Percentiles rank a stretch among this genome's conserved stretches.
Conservation (phyloP, 2,329 filamentous ascomycete species). For the Anisogramma anomala region DNA sequence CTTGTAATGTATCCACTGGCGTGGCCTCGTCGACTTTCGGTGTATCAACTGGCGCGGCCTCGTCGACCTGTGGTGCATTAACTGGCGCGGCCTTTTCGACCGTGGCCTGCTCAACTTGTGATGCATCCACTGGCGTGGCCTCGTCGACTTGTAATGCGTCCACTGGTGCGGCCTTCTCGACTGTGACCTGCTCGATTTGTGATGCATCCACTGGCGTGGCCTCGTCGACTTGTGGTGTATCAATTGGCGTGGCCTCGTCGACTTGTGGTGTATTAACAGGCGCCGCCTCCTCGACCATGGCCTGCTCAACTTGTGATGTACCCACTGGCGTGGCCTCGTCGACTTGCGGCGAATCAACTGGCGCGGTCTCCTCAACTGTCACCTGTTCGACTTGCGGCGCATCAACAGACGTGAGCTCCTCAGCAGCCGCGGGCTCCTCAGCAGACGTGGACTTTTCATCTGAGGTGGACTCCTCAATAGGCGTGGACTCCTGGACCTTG, state of each 20-base stretch:
- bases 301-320: conserved; percentile 4
- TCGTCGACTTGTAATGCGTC: conserved; percentile 8
- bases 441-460: conserved; percentile 4
- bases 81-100: conserved; percentile 5
- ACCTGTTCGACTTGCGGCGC: conserved; percentile 11
- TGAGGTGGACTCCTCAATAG: conserved; percentile 8
- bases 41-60: not conserved
- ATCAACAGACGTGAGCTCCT: not conserved
- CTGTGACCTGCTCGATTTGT: conserved; percentile 9
- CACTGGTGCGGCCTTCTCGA: conserved; percentile 5
- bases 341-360: not conserved
- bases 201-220: conserved; percentile 5
- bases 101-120: conserved; percentile 3
- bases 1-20: conserved; percentile 9
- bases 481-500: too few relatives aligned
- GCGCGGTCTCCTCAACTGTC: not conserved
- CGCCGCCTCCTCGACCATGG: not conserved
- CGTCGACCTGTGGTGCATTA: conserved; percentile 10
- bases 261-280: conserved; percentile 12
- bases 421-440: conserved; percentile 4
- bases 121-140: not conserved
- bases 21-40: not conserved
- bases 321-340: not conserved
- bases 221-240: not conserved
- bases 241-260: not conserved